Conservation (phyloP, 192 early-diverging fungal genomes). For the Coemansia sp. region DNA sequence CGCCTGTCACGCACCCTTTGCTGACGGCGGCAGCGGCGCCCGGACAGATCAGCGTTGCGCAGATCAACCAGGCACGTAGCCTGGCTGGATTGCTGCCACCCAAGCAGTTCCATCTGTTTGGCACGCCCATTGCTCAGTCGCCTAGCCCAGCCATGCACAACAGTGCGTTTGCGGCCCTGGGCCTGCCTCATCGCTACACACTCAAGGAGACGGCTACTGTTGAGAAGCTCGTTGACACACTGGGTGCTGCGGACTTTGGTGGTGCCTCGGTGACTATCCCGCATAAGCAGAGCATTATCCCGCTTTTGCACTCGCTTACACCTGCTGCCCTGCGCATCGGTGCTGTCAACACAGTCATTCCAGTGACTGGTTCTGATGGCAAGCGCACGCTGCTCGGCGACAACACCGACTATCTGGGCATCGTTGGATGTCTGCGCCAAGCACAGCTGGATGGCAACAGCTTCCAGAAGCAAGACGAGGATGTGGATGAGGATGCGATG, state of each 20-base stretch:
- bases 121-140: constrained; percentile 85
- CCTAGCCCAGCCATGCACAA: constrained; percentile 92
- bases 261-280: constrained; percentile 97
- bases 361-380: constrained; percentile 6
- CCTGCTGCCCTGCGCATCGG: constrained; percentile 82
- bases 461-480: too few species aligned
- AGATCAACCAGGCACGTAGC: constrained; percentile 72
- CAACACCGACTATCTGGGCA: constrained; percentile 97
- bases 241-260: constrained; percentile 65
- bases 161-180: constrained; percentile 79
- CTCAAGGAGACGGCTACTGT: constrained; percentile 68
- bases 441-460: constrained; percentile 13
- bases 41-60: constrained; percentile 80
- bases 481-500: too few species aligned
- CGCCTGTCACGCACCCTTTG: constrained; percentile 87
- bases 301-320: constrained; percentile 66
- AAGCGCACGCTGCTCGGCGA: constrained; percentile 67
- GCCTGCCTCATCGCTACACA: constrained; percentile 78
- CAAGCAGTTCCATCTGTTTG: constrained; percentile 81
- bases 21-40: constrained; percentile 83
- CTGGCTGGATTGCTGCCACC: constrained; percentile 65
- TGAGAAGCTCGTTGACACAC: constrained; percentile 54
- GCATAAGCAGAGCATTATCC: constrained; percentile 84
- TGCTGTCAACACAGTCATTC: constrained; percentile 88
- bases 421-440: constrained; percentile 60